Evolutionary conservation across 2,329 filamentous ascomycete genomes (phyloP).

Genomic region (Aureobasidium sp.): DNA sequence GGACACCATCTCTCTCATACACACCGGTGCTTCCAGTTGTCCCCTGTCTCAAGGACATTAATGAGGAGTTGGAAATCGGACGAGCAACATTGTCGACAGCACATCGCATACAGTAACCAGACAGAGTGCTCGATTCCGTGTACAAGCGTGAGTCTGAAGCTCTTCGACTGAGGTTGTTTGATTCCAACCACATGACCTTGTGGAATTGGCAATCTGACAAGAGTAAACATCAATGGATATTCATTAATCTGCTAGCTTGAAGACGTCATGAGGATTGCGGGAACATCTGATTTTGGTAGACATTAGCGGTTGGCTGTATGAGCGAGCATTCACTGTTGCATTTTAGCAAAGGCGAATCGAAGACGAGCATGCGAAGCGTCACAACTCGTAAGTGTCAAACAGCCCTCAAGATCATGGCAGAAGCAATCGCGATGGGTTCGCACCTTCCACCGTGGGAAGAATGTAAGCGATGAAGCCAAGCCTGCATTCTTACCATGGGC

Average conservation of each 20-base stretch:
- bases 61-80: neutral
- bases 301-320: neutral
- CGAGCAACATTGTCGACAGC: neutral
- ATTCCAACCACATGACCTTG: neutral
- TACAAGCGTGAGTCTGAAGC: neutral
- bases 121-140: neutral
- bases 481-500: neutral
- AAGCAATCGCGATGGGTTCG: neutral
- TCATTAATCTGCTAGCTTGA: neutral
- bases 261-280: neutral
- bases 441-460: neutral
- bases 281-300: neutral
- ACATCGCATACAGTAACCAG: neutral
- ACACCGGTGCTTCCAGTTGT: neutral
- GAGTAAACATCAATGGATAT: neutral
- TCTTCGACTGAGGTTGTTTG: neutral
- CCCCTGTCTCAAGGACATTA: neutral
- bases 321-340: neutral
- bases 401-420: neutral
- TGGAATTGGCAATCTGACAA: neutral
- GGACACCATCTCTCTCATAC: neutral
- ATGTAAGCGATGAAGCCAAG: conserved; percentile 4
- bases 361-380: neutral
- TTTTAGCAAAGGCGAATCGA: neutral
- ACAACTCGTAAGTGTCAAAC: neutral